Evolutionary conservation across 805 yeast genomes (phyloP).

Genomic region (Candida oleophila): DNA sequence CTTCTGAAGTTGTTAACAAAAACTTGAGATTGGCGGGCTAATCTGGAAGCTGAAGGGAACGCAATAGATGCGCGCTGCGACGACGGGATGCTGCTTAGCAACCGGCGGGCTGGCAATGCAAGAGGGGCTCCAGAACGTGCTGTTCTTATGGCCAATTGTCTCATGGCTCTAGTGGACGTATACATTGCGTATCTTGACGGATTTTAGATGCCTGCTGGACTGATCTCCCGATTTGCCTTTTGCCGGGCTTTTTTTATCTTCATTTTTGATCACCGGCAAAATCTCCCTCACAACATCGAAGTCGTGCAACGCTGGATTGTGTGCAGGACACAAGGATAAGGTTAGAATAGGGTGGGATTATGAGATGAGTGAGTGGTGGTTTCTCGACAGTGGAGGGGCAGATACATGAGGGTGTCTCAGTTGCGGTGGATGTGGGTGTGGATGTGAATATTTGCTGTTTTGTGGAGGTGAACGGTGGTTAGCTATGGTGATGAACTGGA

Average conservation of each 20-base stretch:
- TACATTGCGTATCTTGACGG: background rate
- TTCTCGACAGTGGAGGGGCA: no score
- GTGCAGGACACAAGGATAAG: no score
- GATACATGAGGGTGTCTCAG: background rate
- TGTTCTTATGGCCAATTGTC: slow-evolving; percentile 9
- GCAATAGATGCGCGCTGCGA: background rate
- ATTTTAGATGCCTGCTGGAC: no score
- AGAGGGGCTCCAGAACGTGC: background rate
- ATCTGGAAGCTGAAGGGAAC: background rate
- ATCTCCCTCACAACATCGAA: background rate
- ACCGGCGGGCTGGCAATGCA: background rate
- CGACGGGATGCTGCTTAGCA: background rate
- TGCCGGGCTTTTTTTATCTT: background rate
- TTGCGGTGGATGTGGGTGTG: background rate
- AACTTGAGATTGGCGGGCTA: slow-evolving; percentile 1
- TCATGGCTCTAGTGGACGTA: slow-evolving; percentile 7
- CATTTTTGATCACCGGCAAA: background rate
- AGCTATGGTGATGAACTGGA: no score
- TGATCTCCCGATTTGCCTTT: no score
- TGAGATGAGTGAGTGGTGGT: no score
- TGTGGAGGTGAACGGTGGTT: no score
- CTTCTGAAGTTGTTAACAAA: slow-evolving; percentile 12
- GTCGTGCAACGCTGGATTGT: background rate
- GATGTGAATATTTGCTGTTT: no score
- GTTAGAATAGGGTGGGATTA: no score